phyloP scores from a whole-genome alignment of 805 yeast species.

The Suhomyces xylopsoci region DNA sequence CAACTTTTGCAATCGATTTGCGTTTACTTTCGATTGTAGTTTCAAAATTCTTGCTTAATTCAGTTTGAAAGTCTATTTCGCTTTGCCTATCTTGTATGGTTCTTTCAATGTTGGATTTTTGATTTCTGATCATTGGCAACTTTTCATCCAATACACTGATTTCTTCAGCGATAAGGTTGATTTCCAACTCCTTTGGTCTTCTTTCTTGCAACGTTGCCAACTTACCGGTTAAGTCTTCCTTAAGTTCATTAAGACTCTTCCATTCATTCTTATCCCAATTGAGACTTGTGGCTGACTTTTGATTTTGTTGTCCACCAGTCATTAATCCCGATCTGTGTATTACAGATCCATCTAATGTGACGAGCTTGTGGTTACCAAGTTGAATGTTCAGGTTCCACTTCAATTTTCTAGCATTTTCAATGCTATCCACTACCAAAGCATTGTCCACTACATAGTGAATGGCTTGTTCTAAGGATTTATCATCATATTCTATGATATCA shows the following conservation, averaged over 20 bases:
- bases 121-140: conserved; percentile 43
- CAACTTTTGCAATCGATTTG: conserved; percentile 11
- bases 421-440: conserved; percentile 70
- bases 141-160: conserved; percentile 43
- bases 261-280: conserved; percentile 76
- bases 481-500: conserved; percentile 70
- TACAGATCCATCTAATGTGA: conserved; percentile 79
- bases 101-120: conserved; percentile 43
- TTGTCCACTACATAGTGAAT: conserved; percentile 77
- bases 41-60: conserved; percentile 18
- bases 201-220: conserved; percentile 46
- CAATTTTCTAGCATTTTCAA: conserved; percentile 64
- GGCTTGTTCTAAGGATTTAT: conserved; percentile 67
- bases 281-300: conserved; percentile 31
- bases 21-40: conserved; percentile 14
- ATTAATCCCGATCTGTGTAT: conserved; percentile 84
- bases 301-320: conserved; percentile 81
- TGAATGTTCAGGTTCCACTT: conserved; percentile 54
- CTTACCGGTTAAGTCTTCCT: conserved; percentile 50
- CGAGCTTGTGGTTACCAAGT: conserved; percentile 57
- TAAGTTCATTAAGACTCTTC: conserved; percentile 47
- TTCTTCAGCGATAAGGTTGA: conserved; percentile 57
- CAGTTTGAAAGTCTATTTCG: conserved; percentile 52
- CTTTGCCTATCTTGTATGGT: conserved; percentile 41
- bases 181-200: conserved; percentile 53